phyloP scores from a whole-genome alignment of 2,329 filamentous ascomycete species.

The Colletotrichum navitas region DNA sequence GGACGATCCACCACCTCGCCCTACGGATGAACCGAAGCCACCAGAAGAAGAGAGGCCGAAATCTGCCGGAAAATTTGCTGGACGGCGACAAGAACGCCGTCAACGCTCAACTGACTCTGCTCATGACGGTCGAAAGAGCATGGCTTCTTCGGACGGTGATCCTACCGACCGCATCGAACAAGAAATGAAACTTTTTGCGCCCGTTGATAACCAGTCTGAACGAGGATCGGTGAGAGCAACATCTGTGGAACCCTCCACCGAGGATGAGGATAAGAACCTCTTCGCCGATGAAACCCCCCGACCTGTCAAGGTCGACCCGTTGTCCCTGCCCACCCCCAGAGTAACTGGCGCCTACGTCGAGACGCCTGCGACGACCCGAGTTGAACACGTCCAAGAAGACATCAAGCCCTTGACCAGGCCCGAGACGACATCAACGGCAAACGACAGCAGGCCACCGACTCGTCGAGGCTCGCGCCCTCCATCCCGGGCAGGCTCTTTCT shows the following conservation, averaged over 20 bases:
- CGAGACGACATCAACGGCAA: constrained; percentile 22
- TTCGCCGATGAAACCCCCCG: constrained; percentile 62
- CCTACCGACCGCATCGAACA: constrained; percentile 69
- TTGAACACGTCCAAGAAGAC: constrained; percentile 49
- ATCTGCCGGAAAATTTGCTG: constrained; percentile 62
- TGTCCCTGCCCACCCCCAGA: constrained; percentile 65
- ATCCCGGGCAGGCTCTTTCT: constrained; percentile 15
- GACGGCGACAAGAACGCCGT: constrained; percentile 56
- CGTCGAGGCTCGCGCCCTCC: constrained; percentile 29
- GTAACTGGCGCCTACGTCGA: constrained; percentile 69
- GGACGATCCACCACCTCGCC: background rate
- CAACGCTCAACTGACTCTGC: constrained; percentile 60
- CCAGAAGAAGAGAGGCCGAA: constrained; percentile 46
- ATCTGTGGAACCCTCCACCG: constrained; percentile 57
- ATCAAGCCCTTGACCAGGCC: constrained; percentile 43
- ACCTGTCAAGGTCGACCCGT: constrained; percentile 57
- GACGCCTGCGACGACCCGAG: constrained; percentile 63
- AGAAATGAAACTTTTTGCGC: constrained; percentile 69
- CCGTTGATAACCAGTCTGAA: constrained; percentile 67
- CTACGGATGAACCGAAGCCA: constrained; percentile 7
- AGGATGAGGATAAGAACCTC: constrained; percentile 47
- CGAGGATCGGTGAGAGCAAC: constrained; percentile 65
- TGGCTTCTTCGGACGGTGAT: constrained; percentile 62
- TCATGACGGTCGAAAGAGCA: constrained; percentile 62
- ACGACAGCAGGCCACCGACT: constrained; percentile 12